Conservation (phyloP, 2,329 filamentous ascomycete species). For the Xylaria sp. region DNA sequence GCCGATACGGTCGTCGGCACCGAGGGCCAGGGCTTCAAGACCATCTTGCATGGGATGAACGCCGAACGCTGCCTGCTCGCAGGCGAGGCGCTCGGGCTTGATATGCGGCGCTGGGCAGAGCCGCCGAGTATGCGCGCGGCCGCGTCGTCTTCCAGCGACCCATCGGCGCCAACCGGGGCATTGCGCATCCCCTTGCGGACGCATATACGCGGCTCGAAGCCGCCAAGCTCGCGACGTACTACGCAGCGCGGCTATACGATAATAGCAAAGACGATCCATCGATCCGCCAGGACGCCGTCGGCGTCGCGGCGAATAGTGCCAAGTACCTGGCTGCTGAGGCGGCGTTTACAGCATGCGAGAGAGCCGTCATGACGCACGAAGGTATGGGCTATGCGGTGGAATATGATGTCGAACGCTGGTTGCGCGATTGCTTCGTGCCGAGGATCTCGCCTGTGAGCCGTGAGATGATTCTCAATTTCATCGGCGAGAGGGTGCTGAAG, state of each 20-base stretch:
- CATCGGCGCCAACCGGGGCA: conserved; percentile 70
- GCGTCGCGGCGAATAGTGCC: conserved; percentile 70
- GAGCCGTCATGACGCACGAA: conserved; percentile 63
- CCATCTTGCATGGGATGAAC: conserved; percentile 81
- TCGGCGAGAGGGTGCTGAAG: conserved; percentile 70
- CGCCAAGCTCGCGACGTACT: conserved; percentile 69
- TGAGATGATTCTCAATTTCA: conserved; percentile 80
- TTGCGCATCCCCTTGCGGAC: conserved; percentile 69
- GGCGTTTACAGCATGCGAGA: conserved; percentile 66
- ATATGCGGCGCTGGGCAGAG: conserved; percentile 73
- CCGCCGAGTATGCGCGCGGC: conserved; percentile 69
- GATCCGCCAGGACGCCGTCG: conserved; percentile 61
- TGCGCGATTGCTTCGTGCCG: conserved; percentile 69
- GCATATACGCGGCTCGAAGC: conserved; percentile 70
- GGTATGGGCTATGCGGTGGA: conserved; percentile 70
- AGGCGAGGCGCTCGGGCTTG: conserved; percentile 79
- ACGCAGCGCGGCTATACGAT: conserved; percentile 66
- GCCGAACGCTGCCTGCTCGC: conserved; percentile 77
- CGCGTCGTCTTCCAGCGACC: conserved; percentile 69
- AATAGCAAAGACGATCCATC: conserved; percentile 54
- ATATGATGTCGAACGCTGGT: conserved; percentile 69
- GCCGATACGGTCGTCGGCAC: conserved; percentile 69
- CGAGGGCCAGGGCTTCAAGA: conserved; percentile 79
- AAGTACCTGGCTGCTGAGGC: conserved; percentile 74
- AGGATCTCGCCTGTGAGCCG: conserved; percentile 68